Percentiles rank a stretch among this genome's conserved stretches.
Conservation (phyloP, 2,329 filamentous ascomycete genomes). For the Xylaria sp. region DNA sequence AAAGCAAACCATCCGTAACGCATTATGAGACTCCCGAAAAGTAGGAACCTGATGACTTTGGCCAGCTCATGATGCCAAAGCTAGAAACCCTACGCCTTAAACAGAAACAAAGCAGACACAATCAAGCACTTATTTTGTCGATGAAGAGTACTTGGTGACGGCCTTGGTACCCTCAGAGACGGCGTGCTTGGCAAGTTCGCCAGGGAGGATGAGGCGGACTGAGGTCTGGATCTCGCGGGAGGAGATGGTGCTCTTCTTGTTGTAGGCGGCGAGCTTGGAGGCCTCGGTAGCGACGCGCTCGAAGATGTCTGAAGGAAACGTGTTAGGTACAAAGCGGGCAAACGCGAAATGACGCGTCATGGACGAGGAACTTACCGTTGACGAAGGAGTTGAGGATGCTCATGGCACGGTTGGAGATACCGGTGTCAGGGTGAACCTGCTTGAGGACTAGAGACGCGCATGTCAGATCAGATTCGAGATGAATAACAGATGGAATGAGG, state of each 20-base stretch:
- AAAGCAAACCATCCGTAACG: slow-evolving; percentile 67
- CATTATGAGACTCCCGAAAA: slow-evolving; percentile 59
- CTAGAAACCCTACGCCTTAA: slow-evolving; percentile 46
- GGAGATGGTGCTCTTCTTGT: slow-evolving; percentile 99
- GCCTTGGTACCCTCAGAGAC: slow-evolving; percentile 99
- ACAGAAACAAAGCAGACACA: slow-evolving; percentile 47
- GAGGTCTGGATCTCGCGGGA: slow-evolving; percentile 99
- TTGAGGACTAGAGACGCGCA: slow-evolving; percentile 69
- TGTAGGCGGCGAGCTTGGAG: slow-evolving; percentile 98
- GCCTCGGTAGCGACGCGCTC: slow-evolving; percentile 98
- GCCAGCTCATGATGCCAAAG: slow-evolving; percentile 53
- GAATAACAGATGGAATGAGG: neutral
- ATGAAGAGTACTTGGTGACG: slow-evolving; percentile 99
- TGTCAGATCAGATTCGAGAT: slow-evolving; percentile 29
- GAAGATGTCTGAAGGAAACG: slow-evolving; percentile 70
- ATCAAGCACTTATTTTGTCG: slow-evolving; percentile 77
- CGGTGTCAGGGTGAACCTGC: slow-evolving; percentile 99
- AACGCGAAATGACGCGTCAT: slow-evolving; percentile 12
- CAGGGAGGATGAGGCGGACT: slow-evolving; percentile 94
- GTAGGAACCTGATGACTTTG: slow-evolving; percentile 34
- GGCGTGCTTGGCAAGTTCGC: slow-evolving; percentile 98
- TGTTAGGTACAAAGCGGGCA: slow-evolving; percentile 5
- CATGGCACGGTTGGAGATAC: slow-evolving; percentile 99
- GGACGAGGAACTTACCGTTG: slow-evolving; percentile 63
- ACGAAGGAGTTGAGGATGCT: slow-evolving; percentile 99